These are phyloP conservation scores for Cyathus striatus DNA, from an alignment of 768 basidiomycete species.

Conservation along the genomic window DNA sequence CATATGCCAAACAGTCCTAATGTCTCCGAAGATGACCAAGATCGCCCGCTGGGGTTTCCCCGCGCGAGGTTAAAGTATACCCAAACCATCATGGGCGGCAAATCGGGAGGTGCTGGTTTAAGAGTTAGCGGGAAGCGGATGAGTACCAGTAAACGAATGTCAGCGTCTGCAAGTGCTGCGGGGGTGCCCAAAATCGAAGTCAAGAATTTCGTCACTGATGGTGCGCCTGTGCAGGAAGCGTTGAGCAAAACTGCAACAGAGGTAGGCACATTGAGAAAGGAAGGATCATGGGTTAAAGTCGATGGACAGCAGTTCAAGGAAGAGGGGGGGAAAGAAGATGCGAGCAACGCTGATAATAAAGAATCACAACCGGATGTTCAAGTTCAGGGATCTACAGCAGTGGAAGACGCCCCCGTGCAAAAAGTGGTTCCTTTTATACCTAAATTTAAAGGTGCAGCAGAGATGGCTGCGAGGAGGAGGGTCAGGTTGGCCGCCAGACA, in stretches of 20 bases:
- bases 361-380: conserved; percentile 32
- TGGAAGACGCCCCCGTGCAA: conserved; percentile 38
- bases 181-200: conserved; percentile 25
- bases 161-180: conserved; percentile 32
- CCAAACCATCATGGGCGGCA: conserved; percentile 81
- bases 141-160: conserved; percentile 47
- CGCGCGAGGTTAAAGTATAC: conserved; percentile 71
- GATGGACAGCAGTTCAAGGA: conserved; percentile 12
- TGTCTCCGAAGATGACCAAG: conserved; percentile 64
- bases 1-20: conserved; percentile 64
- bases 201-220: conserved; percentile 27
- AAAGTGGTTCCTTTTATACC: conserved; percentile 65
- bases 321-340: conserved; percentile 20
- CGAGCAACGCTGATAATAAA: too few species aligned
- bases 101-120: conserved; percentile 70
- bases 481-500: conserved; percentile 62
- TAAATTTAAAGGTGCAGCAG: conserved; percentile 77
- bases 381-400: conserved; percentile 33
- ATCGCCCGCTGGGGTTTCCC: conserved; percentile 41
- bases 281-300: conserved; percentile 27
- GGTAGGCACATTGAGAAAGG: too few species aligned
- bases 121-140: conserved; percentile 64
- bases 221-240: conserved; percentile 28
- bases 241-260: conserved; percentile 22
- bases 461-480: conserved; percentile 75